A percentile compares a stretch with the other conserved stretches of the same genome.
Evolutionary conservation across 441 rosid genomes (phyloP).

Genomic region (Omphalea diandra): DNA sequence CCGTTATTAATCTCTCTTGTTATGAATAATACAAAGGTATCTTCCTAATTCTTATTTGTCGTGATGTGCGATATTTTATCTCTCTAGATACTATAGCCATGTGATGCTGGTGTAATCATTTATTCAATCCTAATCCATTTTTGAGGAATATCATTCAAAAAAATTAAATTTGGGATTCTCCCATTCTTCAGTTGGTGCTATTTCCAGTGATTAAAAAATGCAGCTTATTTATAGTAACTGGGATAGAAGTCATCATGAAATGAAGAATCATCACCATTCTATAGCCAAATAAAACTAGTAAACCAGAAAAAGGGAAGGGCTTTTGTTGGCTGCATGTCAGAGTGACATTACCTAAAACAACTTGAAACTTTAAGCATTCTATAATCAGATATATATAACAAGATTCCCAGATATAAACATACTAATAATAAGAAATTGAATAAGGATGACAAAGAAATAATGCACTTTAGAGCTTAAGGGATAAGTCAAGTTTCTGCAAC

Average conservation of each 20-base stretch:
- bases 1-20: constrained; percentile 3
- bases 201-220: background rate
- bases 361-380: background rate
- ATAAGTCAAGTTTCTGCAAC: constrained; percentile 64
- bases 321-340: too few species aligned
- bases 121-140: background rate
- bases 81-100: background rate
- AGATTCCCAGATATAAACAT: background rate
- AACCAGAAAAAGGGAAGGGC: background rate
- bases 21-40: background rate
- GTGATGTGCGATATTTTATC: constrained; percentile 6
- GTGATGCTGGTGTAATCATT: background rate
- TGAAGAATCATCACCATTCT: background rate
- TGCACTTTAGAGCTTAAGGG: constrained; percentile 59
- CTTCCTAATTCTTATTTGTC: constrained; percentile 9
- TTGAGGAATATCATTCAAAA: background rate
- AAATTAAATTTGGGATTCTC: background rate
- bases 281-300: background rate
- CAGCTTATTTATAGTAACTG: background rate
- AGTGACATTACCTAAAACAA: background rate
- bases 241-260: background rate
- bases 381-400: constrained; percentile 1
- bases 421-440: background rate
- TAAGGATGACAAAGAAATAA: constrained; percentile 4
- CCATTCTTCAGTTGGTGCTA: background rate